Evolutionary conservation across 2,329 filamentous ascomycete genomes (phyloP), one percentile per base, ranked within the genome.

Genomic region (Furcasterigmium sp.): DNA sequence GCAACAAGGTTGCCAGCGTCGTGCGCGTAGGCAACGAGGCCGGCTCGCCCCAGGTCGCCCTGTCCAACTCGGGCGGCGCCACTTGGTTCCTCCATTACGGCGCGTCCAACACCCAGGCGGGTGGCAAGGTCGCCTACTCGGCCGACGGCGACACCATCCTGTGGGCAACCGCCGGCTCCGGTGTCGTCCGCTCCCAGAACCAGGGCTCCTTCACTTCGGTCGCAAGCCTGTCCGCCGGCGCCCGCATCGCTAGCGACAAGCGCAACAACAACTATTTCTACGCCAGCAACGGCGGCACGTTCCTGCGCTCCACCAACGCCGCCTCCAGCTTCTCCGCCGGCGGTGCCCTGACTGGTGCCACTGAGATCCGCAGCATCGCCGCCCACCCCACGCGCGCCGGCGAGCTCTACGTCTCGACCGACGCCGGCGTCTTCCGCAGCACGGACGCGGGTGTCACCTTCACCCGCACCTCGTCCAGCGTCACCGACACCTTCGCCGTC

Each of bases 351-450:
- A 61, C 56, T 3, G 60, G 61, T n/a, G 67, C 63, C 3, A 66
- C 59, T 3, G 56, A 63, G 15, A 63, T 84, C 44, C 79, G 79
- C 30, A 69, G 73, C 26, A 68, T 85, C 9, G 75, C 74, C 14
- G 68, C 68, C 1, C 70, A 82, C 48, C 79, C 80, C 0, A 68
- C 71, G 6, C 65, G 68, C 15, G 75, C 78, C 0, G 82, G 84
- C 11, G 76, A 81, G 38, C 69, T 87, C 38, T 78, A 71, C 58
- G 75, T 76, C 2, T 77, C 76, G 1, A 79, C 76, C 0, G 65
- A 78, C 42, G 59, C 53, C 0, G 78, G 78, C 6, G 57, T 82
- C 38, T 80, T 75, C 61, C 69, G 69, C 50, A 76, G 72, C 9
- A 72, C 67, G 6, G 57, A 80, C 55, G 76, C 62, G 28, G 78